Evolutionary conservation across 805 yeast genomes (phyloP).

Genomic region (Yarrowia porcina): DNA sequence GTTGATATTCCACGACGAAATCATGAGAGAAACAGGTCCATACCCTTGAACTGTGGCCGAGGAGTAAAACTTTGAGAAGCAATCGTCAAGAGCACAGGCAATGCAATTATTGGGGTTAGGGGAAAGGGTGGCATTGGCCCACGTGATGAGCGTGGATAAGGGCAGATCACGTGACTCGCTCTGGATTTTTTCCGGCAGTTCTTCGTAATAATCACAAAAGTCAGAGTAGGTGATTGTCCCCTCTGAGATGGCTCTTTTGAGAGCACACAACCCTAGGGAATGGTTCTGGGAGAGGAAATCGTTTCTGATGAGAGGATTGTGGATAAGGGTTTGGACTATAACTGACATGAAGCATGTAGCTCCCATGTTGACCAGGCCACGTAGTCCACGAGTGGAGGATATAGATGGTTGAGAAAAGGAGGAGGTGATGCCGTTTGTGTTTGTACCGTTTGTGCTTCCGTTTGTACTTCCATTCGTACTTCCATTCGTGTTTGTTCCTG

Average conservation of each 20-base stretch:
- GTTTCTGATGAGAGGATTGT: slow-evolving; percentile 81
- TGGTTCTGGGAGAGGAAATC: slow-evolving; percentile 76
- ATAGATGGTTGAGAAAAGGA: neutral
- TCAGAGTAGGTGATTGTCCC: slow-evolving; percentile 22
- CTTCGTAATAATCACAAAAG: slow-evolving; percentile 24
- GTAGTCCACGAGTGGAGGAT: slow-evolving; percentile 64
- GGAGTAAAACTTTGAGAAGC: slow-evolving; percentile 72
- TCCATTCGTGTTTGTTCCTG: neutral
- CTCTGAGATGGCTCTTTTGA: slow-evolving; percentile 29
- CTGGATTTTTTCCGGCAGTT: neutral
- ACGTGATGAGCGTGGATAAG: neutral
- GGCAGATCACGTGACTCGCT: slow-evolving; percentile 7
- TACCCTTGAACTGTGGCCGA: slow-evolving; percentile 58
- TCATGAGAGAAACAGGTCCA: slow-evolving; percentile 76
- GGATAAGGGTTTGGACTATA: slow-evolving; percentile 82
- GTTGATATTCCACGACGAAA: slow-evolving; percentile 80
- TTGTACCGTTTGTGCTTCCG: neutral
- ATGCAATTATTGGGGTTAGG: slow-evolving; percentile 48
- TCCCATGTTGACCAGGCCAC: slow-evolving; percentile 91
- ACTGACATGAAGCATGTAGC: slow-evolving; percentile 97
- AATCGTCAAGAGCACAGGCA: slow-evolving; percentile 79
- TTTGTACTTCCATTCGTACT: neutral
- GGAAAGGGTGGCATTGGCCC: slow-evolving; percentile 23
- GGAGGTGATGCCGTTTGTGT: neutral
- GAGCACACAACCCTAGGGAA: slow-evolving; percentile 47